phyloP scores from a whole-genome alignment of 768 basidiomycete genomes.

The Lentinus brumalis region DNA sequence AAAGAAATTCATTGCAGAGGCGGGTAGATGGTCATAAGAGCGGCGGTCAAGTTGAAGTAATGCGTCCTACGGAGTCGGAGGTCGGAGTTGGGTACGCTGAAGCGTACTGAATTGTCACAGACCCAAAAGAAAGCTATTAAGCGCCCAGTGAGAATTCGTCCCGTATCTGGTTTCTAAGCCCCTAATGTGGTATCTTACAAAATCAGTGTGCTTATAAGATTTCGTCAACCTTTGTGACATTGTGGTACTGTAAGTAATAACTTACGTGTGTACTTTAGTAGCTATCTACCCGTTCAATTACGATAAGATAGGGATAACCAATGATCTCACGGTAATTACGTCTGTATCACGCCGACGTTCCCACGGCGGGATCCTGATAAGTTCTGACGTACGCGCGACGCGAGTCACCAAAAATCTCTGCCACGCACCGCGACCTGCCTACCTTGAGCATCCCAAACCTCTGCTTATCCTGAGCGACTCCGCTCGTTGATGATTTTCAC shows the following conservation, averaged over 20 bases:
- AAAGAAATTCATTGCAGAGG: constrained; percentile 64
- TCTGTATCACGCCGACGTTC: background rate
- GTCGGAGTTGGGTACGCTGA: background rate
- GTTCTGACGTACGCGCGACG: constrained; percentile 11
- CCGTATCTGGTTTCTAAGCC: no score
- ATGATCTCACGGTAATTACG: background rate
- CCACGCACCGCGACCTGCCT: constrained; percentile 8
- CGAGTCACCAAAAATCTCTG: constrained; percentile 20
- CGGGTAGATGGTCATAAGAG: constrained; percentile 7
- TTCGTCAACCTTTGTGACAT: no score
- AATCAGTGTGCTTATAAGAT: no score
- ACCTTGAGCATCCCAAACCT: background rate
- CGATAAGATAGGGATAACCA: background rate
- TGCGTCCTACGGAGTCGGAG: background rate
- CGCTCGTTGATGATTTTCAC: constrained; percentile 77
- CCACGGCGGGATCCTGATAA: constrained; percentile 16
- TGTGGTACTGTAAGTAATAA: background rate
- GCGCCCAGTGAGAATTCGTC: no score
- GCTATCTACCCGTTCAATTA: background rate
- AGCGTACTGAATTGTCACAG: no score
- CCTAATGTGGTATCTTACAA: no score
- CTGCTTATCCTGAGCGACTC: constrained; percentile 26
- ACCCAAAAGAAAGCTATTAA: no score
- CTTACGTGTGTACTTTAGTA: background rate
- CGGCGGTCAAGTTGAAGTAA: background rate